Base-by-base conservation (phyloP, 768 basidiomycete genomes). In the Termitomyces sp. region DNA sequence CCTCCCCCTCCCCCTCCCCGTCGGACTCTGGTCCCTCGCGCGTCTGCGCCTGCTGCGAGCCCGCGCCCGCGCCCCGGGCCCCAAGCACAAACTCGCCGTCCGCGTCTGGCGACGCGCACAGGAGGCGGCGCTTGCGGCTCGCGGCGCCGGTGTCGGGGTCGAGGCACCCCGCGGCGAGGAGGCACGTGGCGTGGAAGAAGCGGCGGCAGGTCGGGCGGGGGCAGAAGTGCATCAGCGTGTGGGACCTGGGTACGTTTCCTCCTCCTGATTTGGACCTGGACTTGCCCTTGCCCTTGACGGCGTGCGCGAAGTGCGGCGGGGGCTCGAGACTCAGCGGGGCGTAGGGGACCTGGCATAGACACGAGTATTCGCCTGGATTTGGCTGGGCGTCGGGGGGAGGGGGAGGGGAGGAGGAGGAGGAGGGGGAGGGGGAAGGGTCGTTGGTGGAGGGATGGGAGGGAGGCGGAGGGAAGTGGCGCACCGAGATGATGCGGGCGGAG, bases 181-280 rank as follows among this genome's bases (percentile, higher is more conserved):
- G 67, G 57, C 86, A 87, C 0, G 61, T 24, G 12, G 75, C 72
- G 63, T 87, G 86, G 58, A 78, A 86, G 8, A 72, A 76, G 4
- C 65, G 73, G 12, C 74, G 67, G 59, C 86, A 87, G 0, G 61
- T 54, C 0, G 79, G 81, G 0, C 80, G 77, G 0, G 84, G 83
- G 62, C 86, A 87, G 53, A 84, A 84, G 53, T 86, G 82, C 70
- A 82, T 82, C 7, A 81, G 39, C 5, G 64, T 55, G 26, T 66
- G 47, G 40, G 57, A 24, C 33, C 24, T 24, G 12, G 50, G 51
- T 3, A 27, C 13, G 3, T 27, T 37, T 14, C 10, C 22, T 44
- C 10, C 18, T 46, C 22, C 9, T 45, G 33, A 36, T 43, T 2
- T 27, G 4, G n/a, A 8, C 9, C 3, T 27, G 4, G n/a, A 8